Base-by-base conservation (phyloP, 1,139 yeast genomes). In the Sugiyamaella paludigena region DNA sequence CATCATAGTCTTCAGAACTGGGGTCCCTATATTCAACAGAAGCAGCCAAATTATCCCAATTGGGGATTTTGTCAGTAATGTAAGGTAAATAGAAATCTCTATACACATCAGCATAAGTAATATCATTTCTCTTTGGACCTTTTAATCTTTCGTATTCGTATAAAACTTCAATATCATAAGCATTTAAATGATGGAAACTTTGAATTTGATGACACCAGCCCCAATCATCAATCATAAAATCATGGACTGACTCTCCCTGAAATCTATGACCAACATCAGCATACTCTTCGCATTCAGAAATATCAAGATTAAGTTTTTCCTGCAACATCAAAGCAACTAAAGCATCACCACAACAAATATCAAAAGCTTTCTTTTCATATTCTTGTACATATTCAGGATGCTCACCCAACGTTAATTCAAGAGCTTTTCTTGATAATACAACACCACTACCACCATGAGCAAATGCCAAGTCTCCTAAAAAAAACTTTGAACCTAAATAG, bases 391-490 rank as follows among this genome's bases (percentile, higher is more conserved):
- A 54, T 29, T 64, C 62, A 10, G 61, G 60, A 35, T 58, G 55
- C 51, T 58, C 54, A 33, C 66, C 66, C 4, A 54, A 46, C 9
- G 56, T 58, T 36, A 49, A 48, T 40, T 61, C 53, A 58, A 67
- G 53, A 2, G 68, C 66, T 10, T 53, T 61, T 2, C 61, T 57
- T 3, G 72, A 68, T 8, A 69, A 49, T 4, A 69, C 66, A 1
- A 68, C 68, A 1, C 69, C 73, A 6, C 70, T 60, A 7, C 73
- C 73, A 2, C 73, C 73, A 47, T 69, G 71, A 2, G 71, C 74
- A 55, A 69, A 70, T 13, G 56, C 52, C 28, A 51, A 32, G 9
- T 47, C 50, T 8, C 51, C 56, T 13, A 49, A 44, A 34, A 54
- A 51, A 13, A 61, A 65, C 5, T 56, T 52, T 1, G 69, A 61